Percentiles rank a stretch among this genome's conserved stretches.
These are phyloP conservation scores for Raphanus sativus DNA, from an alignment of 345 rosid genomes.

Conservation along the genomic window DNA sequence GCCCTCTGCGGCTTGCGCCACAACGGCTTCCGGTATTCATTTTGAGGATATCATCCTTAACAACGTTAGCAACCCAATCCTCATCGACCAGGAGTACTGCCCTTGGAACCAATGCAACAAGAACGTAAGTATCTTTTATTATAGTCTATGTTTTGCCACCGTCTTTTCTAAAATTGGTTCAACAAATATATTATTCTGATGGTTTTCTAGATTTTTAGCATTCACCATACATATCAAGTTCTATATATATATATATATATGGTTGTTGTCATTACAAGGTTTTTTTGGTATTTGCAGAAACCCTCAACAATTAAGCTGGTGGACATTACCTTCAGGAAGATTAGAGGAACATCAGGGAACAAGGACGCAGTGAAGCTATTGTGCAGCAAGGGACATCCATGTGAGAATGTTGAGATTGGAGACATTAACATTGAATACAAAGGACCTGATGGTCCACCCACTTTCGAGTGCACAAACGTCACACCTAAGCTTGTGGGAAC, in stretches of 20 bases:
- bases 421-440: constrained; percentile 42
- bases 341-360: constrained; percentile 50
- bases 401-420: constrained; percentile 40
- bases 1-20: constrained; percentile 41
- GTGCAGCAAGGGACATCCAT: constrained; percentile 52
- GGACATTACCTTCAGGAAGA: constrained; percentile 48
- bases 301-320: constrained; percentile 50
- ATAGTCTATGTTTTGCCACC: not conserved
- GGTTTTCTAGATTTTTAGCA: not conserved
- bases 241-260: no score
- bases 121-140: constrained; percentile 11
- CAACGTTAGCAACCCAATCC: constrained; percentile 40
- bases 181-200: not conserved
- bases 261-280: not conserved
- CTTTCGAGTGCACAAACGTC: constrained; percentile 43
- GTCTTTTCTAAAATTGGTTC: not conserved
- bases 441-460: constrained; percentile 36
- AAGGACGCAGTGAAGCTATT: constrained; percentile 44
- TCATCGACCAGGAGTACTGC: constrained; percentile 51
- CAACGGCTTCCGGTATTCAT: constrained; percentile 31
- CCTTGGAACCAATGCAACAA: constrained; percentile 38
- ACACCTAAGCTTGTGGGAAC: constrained; percentile 37
- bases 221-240: not conserved
- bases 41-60: constrained; percentile 37
- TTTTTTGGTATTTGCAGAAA: constrained; percentile 17